Conservation (phyloP, 768 basidiomycete species). For the Leccinum sublutescens region DNA sequence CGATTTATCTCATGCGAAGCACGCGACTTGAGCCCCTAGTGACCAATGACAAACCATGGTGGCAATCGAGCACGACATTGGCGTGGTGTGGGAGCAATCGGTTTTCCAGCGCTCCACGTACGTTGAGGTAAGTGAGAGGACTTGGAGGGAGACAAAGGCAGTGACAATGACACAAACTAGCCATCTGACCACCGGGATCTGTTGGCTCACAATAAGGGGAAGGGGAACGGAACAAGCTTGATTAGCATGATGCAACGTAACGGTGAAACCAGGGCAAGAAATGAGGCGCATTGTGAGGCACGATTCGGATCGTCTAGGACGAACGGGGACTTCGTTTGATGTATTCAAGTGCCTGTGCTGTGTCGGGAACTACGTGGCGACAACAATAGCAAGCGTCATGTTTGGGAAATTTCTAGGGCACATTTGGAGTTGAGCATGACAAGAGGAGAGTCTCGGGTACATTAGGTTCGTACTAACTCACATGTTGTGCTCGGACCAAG, state of each 20-base stretch:
- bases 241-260: constrained; percentile 1
- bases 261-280: constrained; percentile 19
- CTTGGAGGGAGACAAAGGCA: background rate
- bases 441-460: constrained; percentile 20
- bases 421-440: constrained; percentile 6
- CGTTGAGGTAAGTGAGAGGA: background rate
- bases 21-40: constrained; percentile 13
- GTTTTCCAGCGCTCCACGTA: constrained; percentile 3
- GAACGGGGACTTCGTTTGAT: background rate
- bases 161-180: background rate
- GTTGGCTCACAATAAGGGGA: constrained; percentile 9
- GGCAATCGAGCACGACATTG: constrained; percentile 21
- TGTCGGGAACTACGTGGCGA: constrained; percentile 3
- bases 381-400: constrained; percentile 4
- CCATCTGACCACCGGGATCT: constrained; percentile 1
- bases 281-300: background rate
- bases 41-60: constrained; percentile 18
- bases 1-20: constrained; percentile 20
- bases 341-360: background rate
- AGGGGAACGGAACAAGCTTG: background rate
- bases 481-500: constrained; percentile 3
- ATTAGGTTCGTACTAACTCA: constrained; percentile 6
- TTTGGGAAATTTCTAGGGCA: constrained; percentile 3
- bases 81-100: constrained; percentile 24
- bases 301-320: constrained; percentile 2